phyloP scores from a whole-genome alignment of 768 basidiomycete genomes.

The Polyporus arcularius region DNA sequence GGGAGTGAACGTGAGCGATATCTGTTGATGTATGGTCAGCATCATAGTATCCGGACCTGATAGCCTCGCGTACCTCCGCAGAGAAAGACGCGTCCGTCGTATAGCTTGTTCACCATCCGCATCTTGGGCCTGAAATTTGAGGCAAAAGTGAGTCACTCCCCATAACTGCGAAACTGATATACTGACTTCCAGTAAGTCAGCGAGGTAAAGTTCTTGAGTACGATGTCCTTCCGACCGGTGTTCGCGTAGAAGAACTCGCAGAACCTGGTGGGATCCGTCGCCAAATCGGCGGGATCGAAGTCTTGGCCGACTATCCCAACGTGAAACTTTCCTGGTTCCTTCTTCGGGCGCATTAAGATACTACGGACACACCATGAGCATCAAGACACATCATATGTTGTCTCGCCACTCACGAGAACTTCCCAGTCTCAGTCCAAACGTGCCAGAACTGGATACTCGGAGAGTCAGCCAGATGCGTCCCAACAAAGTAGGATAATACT shows the following conservation, averaged over 20 bases:
- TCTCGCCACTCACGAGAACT: constrained; percentile 9
- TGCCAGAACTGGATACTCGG: constrained; percentile 8
- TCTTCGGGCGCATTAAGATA: constrained; percentile 18
- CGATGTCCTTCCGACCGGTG: constrained; percentile 31
- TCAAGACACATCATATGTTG: background rate
- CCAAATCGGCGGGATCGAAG: constrained; percentile 21
- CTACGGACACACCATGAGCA: background rate
- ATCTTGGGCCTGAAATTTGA: constrained; percentile 42
- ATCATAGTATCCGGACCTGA: background rate
- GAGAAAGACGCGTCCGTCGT: constrained; percentile 42
- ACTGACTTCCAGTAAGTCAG: constrained; percentile 32
- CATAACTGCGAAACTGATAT: background rate
- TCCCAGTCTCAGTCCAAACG: constrained; percentile 19
- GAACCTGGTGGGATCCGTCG: constrained; percentile 29
- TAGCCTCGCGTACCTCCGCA: constrained; percentile 42
- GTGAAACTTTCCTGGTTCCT: background rate
- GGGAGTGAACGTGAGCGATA: constrained; percentile 49
- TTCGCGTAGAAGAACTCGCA: constrained; percentile 31
- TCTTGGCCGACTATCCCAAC: constrained; percentile 1
- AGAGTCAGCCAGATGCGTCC: background rate
- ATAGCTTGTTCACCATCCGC: constrained; percentile 47
- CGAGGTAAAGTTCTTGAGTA: constrained; percentile 29
- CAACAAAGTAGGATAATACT: no score
- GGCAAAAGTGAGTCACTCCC: background rate
- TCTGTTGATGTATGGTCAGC: constrained; percentile 34